Percentiles rank a stretch among this genome's conserved stretches.
Conservation (phyloP, 2,329 filamentous ascomycete genomes). For the Ustulina deusta region DNA sequence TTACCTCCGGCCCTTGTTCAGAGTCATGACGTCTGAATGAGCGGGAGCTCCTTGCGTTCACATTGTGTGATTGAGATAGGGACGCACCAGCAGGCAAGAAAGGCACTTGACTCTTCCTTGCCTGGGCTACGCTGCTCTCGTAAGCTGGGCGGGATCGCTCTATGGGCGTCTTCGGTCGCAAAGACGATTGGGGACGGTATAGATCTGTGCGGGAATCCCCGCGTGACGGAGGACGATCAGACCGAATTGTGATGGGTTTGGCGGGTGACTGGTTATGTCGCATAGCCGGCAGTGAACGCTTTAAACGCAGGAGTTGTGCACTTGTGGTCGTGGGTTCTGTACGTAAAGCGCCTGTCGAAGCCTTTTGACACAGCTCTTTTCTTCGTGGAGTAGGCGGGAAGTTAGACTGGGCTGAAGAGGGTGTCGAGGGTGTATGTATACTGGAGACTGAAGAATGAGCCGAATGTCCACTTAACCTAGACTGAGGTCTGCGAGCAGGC, state of each 20-base stretch:
- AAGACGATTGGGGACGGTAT: slow-evolving; percentile 62
- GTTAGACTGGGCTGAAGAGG: slow-evolving; percentile 65
- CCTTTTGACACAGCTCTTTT: slow-evolving; percentile 68
- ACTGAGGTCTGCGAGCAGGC: slow-evolving; percentile 71
- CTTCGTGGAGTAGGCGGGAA: slow-evolving; percentile 71
- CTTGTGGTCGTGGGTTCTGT: slow-evolving; percentile 73
- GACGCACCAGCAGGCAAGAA: slow-evolving; percentile 84
- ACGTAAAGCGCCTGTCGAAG: slow-evolving; percentile 66
- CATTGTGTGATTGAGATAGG: slow-evolving; percentile 81
- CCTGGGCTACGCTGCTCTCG: slow-evolving; percentile 64
- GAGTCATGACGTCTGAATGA: slow-evolving; percentile 85
- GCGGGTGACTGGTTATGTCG: slow-evolving; percentile 63
- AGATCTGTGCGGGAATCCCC: slow-evolving; percentile 65
- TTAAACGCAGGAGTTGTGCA: slow-evolving; percentile 73
- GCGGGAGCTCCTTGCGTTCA: slow-evolving; percentile 76
- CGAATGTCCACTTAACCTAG: slow-evolving; percentile 73
- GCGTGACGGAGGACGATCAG: slow-evolving; percentile 71
- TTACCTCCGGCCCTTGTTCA: slow-evolving; percentile 72
- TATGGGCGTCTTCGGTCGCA: slow-evolving; percentile 78
- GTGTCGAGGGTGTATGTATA: slow-evolving; percentile 70
- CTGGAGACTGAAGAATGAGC: slow-evolving; percentile 76
- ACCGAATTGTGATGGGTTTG: slow-evolving; percentile 61
- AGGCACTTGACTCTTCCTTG: slow-evolving; percentile 73
- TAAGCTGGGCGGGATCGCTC: slow-evolving; percentile 67
- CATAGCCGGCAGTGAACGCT: slow-evolving; percentile 73